These are phyloP conservation scores for Cercospora citrullina DNA, from an alignment of 2,329 filamentous ascomycete species.

Conservation along the genomic window DNA sequence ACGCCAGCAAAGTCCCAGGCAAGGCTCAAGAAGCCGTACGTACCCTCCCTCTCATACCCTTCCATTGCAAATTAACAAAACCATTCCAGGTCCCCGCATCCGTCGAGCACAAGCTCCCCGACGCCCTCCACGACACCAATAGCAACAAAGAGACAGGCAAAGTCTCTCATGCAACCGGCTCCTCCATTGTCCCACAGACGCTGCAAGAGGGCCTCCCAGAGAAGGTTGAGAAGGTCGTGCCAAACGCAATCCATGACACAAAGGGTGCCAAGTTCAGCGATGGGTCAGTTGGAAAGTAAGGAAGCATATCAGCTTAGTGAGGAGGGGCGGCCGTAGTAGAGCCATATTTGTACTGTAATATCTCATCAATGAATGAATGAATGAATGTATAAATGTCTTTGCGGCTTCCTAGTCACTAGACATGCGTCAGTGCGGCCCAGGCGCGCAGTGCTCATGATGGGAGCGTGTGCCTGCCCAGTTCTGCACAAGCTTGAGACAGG, in stretches of 20 bases:
- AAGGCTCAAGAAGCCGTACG: slow-evolving; percentile 12
- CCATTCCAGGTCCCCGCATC: slow-evolving; percentile 34
- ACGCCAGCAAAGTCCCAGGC: slow-evolving; percentile 7
- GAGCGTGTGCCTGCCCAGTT: background rate
- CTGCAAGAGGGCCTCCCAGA: slow-evolving; percentile 49
- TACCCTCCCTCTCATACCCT: background rate
- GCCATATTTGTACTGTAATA: background rate
- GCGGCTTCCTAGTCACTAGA: background rate
- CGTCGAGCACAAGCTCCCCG: slow-evolving; percentile 21
- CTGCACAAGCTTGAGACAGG: background rate
- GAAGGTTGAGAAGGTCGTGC: slow-evolving; percentile 47
- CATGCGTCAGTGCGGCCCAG: background rate
- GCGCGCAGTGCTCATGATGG: background rate
- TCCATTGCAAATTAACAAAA: background rate
- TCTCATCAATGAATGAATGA: background rate
- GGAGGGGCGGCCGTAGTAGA: background rate
- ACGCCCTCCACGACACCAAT: slow-evolving; percentile 26
- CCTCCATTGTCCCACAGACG: slow-evolving; percentile 45
- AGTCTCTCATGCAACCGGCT: slow-evolving; percentile 44
- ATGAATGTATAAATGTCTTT: background rate
- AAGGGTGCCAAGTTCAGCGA: slow-evolving; percentile 30
- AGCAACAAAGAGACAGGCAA: slow-evolving; percentile 39
- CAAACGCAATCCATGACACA: slow-evolving; percentile 48
- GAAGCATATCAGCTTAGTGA: background rate
- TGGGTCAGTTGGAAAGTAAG: slow-evolving; percentile 16